Conservation (phyloP, 2,329 filamentous ascomycete genomes). For the Arthrocladium fulminans region DNA sequence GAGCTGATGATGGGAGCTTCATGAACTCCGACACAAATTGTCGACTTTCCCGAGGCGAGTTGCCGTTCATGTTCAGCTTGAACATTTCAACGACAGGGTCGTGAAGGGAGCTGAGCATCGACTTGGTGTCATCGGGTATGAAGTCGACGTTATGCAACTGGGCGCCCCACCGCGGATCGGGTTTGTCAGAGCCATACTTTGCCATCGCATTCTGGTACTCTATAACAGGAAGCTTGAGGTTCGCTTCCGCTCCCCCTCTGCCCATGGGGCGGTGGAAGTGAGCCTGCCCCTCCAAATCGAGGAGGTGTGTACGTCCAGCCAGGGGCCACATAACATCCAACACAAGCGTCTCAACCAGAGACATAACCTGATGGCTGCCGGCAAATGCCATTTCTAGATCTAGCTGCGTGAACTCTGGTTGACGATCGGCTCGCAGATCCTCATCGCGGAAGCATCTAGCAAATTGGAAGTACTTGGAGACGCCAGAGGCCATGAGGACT, state of each 20-base stretch:
- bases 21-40: constrained; percentile 63
- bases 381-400: constrained; percentile 93
- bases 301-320: constrained; percentile 9
- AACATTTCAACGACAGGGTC: constrained; percentile 67
- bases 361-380: constrained; percentile 61
- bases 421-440: constrained; percentile 80
- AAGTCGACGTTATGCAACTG: constrained; percentile 60
- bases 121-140: constrained; percentile 54
- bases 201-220: constrained; percentile 72
- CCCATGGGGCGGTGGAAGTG: constrained; percentile 4
- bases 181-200: constrained; percentile 81
- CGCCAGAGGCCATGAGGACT: constrained; percentile 85
- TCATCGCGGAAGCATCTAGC: constrained; percentile 94
- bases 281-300: constrained; percentile 1
- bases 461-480: constrained; percentile 79
- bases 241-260: constrained; percentile 15
- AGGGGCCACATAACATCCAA: constrained; percentile 15
- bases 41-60: constrained; percentile 45
- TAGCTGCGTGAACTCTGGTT: constrained; percentile 94
- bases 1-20: constrained; percentile 50
- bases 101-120: constrained; percentile 63
- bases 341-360: constrained; percentile 33
- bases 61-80: constrained; percentile 43
- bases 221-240: constrained; percentile 5
- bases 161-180: constrained; percentile 67